phyloP scores from a whole-genome alignment of 768 basidiomycete genomes.

The Suillus weaverae region DNA sequence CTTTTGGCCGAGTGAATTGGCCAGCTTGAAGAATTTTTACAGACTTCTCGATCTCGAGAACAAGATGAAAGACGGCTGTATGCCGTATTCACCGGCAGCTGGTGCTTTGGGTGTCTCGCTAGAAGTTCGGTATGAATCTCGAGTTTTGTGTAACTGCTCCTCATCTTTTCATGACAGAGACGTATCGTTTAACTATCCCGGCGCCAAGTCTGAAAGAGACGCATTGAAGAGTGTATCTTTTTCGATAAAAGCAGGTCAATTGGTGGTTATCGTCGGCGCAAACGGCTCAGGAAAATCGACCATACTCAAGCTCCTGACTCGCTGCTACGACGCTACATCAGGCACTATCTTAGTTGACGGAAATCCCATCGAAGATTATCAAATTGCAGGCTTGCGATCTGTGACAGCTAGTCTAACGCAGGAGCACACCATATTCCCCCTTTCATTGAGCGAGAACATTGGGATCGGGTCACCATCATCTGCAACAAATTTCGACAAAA shows the following conservation, averaged over 20 bases:
- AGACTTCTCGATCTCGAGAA: constrained; percentile 19
- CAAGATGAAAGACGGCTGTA: constrained; percentile 27
- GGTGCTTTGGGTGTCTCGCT: constrained; percentile 16
- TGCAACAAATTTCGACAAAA: constrained; percentile 15
- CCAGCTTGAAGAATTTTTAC: constrained; percentile 27
- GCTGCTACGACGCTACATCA: constrained; percentile 31
- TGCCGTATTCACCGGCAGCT: constrained; percentile 23
- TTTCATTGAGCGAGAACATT: constrained; percentile 43
- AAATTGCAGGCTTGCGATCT: constrained; percentile 32
- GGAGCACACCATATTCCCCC: constrained; percentile 37
- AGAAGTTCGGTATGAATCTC: constrained; percentile 19
- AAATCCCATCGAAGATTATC: constrained; percentile 33
- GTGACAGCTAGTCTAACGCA: constrained; percentile 45
- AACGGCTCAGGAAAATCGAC: constrained; percentile 38
- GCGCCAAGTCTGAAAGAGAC: constrained; percentile 23
- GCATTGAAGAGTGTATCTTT: constrained; percentile 32
- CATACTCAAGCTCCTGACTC: constrained; percentile 41
- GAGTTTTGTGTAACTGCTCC: not conserved
- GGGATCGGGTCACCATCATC: constrained; percentile 31
- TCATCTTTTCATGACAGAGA: constrained; percentile 34
- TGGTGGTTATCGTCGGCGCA: constrained; percentile 36
- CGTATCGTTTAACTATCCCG: constrained; percentile 55
- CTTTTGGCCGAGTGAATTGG: constrained; percentile 17
- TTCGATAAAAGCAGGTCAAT: constrained; percentile 30
- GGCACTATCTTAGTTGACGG: constrained; percentile 44